These are phyloP conservation scores for Mucor plumbeus DNA, from an alignment of 371 early-diverging fungal genomes.

Conservation along the genomic window DNA sequence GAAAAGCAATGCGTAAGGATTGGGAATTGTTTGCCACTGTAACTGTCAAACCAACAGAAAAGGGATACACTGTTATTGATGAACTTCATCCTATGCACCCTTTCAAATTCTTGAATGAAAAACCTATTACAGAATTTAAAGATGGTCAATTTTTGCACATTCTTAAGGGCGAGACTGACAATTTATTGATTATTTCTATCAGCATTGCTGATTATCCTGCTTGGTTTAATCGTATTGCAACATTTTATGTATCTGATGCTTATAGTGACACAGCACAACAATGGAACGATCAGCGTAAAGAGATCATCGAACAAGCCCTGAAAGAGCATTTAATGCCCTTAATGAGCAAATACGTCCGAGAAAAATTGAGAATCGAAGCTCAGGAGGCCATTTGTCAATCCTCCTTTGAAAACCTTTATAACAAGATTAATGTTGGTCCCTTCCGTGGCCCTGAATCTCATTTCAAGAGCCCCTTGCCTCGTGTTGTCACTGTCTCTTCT, in stretches of 20 bases:
- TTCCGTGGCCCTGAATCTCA: slow-evolving; percentile 57
- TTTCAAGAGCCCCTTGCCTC: slow-evolving; percentile 63
- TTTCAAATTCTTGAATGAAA: slow-evolving; percentile 86
- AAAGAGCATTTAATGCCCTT: slow-evolving; percentile 73
- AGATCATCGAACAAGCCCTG: slow-evolving; percentile 66
- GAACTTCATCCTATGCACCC: slow-evolving; percentile 80
- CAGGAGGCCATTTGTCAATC: slow-evolving; percentile 72
- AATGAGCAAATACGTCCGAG: slow-evolving; percentile 76
- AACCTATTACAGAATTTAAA: slow-evolving; percentile 74
- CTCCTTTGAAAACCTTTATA: slow-evolving; percentile 68
- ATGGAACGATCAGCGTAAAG: slow-evolving; percentile 85
- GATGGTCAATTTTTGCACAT: slow-evolving; percentile 82
- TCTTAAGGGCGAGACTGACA: slow-evolving; percentile 77
- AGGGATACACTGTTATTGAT: slow-evolving; percentile 80
- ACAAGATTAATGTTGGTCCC: slow-evolving; percentile 79
- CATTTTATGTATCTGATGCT: slow-evolving; percentile 67
- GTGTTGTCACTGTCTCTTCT: slow-evolving; percentile 85
- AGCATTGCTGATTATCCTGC: slow-evolving; percentile 64
- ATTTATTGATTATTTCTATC: slow-evolving; percentile 72
- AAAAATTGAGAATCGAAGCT: slow-evolving; percentile 75
- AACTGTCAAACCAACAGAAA: slow-evolving; percentile 82
- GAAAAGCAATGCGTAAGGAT: slow-evolving; percentile 79
- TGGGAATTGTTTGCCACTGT: slow-evolving; percentile 75
- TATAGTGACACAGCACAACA: slow-evolving; percentile 65
- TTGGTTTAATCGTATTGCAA: slow-evolving; percentile 62